These are phyloP conservation scores for Ramaria sp. DNA, from an alignment of 768 basidiomycete species.

Conservation along the genomic window DNA sequence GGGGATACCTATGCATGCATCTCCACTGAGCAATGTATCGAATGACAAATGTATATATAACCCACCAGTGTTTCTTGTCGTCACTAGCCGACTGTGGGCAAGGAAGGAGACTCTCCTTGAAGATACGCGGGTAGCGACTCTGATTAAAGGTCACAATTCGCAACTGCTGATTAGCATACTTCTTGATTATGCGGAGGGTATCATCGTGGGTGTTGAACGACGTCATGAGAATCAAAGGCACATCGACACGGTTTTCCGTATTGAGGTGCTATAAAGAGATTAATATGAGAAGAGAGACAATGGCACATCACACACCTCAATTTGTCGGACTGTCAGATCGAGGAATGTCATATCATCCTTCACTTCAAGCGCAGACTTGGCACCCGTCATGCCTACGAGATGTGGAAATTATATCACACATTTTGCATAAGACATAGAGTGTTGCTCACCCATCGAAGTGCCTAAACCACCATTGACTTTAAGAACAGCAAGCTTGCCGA, in stretches of 20 bases:
- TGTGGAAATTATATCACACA: constrained; percentile 1
- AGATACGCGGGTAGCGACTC: constrained; percentile 88
- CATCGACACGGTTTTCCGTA: constrained; percentile 72
- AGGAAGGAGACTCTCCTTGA: constrained; percentile 80
- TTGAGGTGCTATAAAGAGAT: constrained; percentile 54
- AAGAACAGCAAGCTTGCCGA: constrained; percentile 91
- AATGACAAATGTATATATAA: not conserved
- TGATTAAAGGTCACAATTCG: constrained; percentile 91
- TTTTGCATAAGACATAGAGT: not conserved
- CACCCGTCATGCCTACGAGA: constrained; percentile 62
- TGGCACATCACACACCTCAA: constrained; percentile 40
- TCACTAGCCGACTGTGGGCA: constrained; percentile 66
- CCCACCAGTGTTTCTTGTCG: constrained; percentile 76
- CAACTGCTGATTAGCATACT: constrained; percentile 91
- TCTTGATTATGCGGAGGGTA: constrained; percentile 92
- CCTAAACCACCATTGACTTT: constrained; percentile 93
- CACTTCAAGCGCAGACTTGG: constrained; percentile 91
- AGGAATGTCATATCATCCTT: constrained; percentile 98
- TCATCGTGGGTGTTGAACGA: constrained; percentile 98
- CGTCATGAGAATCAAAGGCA: constrained; percentile 97
- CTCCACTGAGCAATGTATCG: not conserved
- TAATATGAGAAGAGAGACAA: not conserved
- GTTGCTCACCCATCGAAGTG: constrained; percentile 70
- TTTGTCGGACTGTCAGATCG: constrained; percentile 87
- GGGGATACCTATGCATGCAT: constrained; percentile 49